Percentiles rank a stretch among this genome's conserved stretches.
phyloP scores from a whole-genome alignment of 164 flowering plant genomes.

The Brasenia schreberi region DNA sequence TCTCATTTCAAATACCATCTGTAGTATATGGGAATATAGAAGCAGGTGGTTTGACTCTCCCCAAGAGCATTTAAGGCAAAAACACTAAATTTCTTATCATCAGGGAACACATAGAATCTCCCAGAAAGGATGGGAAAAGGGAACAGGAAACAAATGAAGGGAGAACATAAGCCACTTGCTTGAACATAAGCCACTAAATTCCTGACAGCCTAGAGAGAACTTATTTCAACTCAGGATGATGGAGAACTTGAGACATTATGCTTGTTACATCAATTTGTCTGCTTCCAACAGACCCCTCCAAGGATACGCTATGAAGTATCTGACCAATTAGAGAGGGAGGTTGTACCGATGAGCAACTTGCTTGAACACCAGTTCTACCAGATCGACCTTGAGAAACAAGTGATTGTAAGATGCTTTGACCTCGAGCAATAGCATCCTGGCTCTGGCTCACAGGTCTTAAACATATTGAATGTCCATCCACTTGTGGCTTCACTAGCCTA shows the following conservation, averaged over 20 bases:
- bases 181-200: too few species aligned
- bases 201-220: slow-evolving; percentile 68
- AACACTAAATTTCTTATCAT: too few species aligned
- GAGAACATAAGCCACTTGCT: too few species aligned
- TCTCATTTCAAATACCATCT: too few species aligned
- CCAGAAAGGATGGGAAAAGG: too few species aligned
- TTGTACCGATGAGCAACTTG: slow-evolving; percentile 13
- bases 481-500: slow-evolving; percentile 21
- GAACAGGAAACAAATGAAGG: too few species aligned
- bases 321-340: slow-evolving; percentile 14
- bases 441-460: slow-evolving; percentile 14
- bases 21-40: too few species aligned
- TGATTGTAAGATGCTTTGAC: slow-evolving; percentile 44
- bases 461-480: slow-evolving; percentile 20
- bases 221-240: slow-evolving; percentile 54
- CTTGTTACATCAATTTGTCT: slow-evolving; percentile 35
- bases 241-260: slow-evolving; percentile 64
- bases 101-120: too few species aligned
- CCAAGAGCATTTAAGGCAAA: too few species aligned
- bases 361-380: slow-evolving; percentile 9
- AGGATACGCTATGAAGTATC: slow-evolving; percentile 8
- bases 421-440: slow-evolving; percentile 15
- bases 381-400: slow-evolving; percentile 28
- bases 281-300: slow-evolving; percentile 17
- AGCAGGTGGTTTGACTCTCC: too few species aligned